Percentiles rank a stretch among this genome's conserved stretches.
phyloP scores from a whole-genome alignment of 768 basidiomycete genomes.

The Guyanaporus albipodus region DNA sequence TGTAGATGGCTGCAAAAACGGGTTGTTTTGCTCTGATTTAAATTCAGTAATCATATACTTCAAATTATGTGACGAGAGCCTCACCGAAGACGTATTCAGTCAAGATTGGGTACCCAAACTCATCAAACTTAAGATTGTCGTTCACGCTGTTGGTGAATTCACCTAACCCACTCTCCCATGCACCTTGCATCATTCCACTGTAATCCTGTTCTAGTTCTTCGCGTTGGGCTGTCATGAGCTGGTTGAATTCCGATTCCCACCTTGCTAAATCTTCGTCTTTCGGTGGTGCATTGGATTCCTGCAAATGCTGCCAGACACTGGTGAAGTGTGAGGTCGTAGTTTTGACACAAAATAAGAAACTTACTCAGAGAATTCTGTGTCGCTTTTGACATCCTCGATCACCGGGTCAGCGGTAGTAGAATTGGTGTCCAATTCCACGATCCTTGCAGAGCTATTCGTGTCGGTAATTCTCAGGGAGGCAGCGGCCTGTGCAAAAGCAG shows the following conservation, averaged over 20 bases:
- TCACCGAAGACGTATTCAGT: slow-evolving; percentile 75
- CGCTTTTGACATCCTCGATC: slow-evolving; percentile 27
- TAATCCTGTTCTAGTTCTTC: slow-evolving; percentile 66
- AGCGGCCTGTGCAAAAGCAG: slow-evolving; percentile 69
- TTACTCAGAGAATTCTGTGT: slow-evolving; percentile 52
- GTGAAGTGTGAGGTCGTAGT: slow-evolving; percentile 1
- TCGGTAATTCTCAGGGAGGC: slow-evolving; percentile 48
- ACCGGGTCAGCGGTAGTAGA: slow-evolving; percentile 40
- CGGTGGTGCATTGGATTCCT: slow-evolving; percentile 54
- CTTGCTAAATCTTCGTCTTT: slow-evolving; percentile 62
- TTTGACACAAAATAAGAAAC: slow-evolving; percentile 17
- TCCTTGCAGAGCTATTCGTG: slow-evolving; percentile 39
- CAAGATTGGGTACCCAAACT: slow-evolving; percentile 73
- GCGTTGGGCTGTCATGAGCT: slow-evolving; percentile 65
- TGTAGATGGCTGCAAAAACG: slow-evolving; percentile 52
- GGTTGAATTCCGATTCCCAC: slow-evolving; percentile 83
- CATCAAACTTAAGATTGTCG: slow-evolving; percentile 50
- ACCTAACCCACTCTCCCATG: slow-evolving; percentile 58
- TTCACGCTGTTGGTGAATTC: slow-evolving; percentile 35
- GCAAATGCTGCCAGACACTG: slow-evolving; percentile 63
- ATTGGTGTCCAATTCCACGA: slow-evolving; percentile 51
- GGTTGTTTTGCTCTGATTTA: slow-evolving; percentile 63
- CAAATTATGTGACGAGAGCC: slow-evolving; percentile 17
- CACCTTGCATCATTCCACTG: slow-evolving; percentile 54
- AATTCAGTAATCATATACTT: slow-evolving; percentile 1